Evolutionary conservation across 1,284 basidiomycete genomes (phyloP).

Genomic region (Moniliophthora roreri): DNA sequence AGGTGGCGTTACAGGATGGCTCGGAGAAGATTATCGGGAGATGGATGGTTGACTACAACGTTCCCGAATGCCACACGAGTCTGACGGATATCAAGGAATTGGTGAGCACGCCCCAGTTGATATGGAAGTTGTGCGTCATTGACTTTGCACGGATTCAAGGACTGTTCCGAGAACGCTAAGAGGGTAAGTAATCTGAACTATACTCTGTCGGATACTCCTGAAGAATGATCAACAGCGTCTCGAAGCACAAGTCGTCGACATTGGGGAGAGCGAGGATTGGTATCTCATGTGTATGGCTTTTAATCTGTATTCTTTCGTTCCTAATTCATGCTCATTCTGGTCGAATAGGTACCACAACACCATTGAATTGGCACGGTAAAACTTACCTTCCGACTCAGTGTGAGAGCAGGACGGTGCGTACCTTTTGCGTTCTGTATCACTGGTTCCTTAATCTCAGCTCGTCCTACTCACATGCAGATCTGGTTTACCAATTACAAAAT

Average conservation of each 20-base stretch:
- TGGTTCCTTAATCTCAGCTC: too few species aligned
- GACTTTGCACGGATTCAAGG: not conserved
- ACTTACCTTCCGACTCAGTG: not conserved
- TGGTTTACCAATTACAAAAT: too few species aligned
- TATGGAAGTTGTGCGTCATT: too few species aligned
- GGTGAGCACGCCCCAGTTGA: not conserved
- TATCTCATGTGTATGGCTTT: not conserved
- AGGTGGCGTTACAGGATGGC: not conserved
- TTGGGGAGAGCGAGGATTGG: not conserved
- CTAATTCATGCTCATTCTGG: not conserved
- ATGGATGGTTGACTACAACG: not conserved
- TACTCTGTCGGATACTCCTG: not conserved
- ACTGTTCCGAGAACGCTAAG: not conserved
- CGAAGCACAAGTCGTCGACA: not conserved
- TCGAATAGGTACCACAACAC: not conserved
- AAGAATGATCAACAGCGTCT: not conserved
- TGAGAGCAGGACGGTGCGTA: not conserved
- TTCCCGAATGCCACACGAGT: not conserved
- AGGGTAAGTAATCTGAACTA: not conserved
- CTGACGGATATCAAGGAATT: not conserved
- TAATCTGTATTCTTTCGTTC: not conserved
- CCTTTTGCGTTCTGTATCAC: too few species aligned
- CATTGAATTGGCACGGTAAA: not conserved
- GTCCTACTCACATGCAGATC: too few species aligned
- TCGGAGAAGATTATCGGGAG: not conserved